Percentiles rank a stretch among this genome's conserved stretches.
phyloP scores from a whole-genome alignment of 2,329 filamentous ascomycete genomes.

The Nectriaceae sp. region DNA sequence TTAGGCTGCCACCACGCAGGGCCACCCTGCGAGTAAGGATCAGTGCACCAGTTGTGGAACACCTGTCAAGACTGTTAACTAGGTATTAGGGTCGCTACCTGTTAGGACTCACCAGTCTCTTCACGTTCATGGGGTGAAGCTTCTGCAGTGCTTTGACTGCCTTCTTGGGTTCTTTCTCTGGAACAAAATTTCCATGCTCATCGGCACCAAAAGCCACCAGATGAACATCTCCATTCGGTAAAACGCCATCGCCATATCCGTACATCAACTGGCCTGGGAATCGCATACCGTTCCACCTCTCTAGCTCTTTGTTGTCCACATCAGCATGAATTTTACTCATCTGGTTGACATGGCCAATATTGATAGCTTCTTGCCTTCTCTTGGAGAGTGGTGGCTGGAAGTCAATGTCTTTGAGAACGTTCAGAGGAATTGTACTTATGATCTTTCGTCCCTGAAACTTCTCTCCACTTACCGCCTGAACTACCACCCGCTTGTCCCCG shows the following conservation, averaged over 20 bases:
- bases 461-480: conserved; percentile 3
- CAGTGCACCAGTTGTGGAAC: conserved; percentile 27
- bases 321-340: conserved; percentile 20
- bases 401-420: conserved; percentile 14
- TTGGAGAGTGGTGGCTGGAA: conserved; percentile 21
- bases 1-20: conserved; percentile 21
- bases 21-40: conserved; percentile 25
- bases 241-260: conserved; percentile 15
- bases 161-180: conserved; percentile 12
- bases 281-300: conserved; percentile 9
- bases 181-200: conserved; percentile 7
- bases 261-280: conserved; percentile 14
- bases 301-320: conserved; percentile 19
- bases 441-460: conserved; percentile 21
- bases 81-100: too few species aligned
- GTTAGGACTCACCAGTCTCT: too few species aligned
- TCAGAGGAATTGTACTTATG: conserved; percentile 29
- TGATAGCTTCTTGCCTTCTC: conserved; percentile 17
- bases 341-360: conserved; percentile 17
- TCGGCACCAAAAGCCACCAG: conserved; percentile 14
- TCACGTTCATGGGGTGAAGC: conserved; percentile 17
- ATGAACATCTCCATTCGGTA: conserved; percentile 5
- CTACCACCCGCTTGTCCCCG: not conserved
- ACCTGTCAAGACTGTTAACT: conserved; percentile 11
- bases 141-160: conserved; percentile 9